Percentiles rank a stretch among this genome's conserved stretches.
These are phyloP conservation scores for Alternaria sp. DNA, from an alignment of 2,329 filamentous ascomycete genomes.

Conservation along the genomic window DNA sequence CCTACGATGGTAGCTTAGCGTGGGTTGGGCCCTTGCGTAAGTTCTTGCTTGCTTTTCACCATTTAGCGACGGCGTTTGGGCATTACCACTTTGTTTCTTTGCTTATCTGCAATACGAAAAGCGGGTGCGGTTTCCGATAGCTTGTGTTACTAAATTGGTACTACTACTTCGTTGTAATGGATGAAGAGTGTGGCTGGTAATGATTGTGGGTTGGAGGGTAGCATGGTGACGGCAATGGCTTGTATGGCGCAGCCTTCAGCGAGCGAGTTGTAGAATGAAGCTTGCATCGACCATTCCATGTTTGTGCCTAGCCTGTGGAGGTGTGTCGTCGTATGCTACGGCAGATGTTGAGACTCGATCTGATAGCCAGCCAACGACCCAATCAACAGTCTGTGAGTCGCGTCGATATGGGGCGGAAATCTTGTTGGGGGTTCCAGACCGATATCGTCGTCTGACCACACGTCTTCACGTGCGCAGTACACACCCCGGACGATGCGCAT, in stretches of 20 bases:
- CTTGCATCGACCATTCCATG: neutral
- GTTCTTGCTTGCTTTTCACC: neutral
- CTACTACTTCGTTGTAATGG: constrained; percentile 13
- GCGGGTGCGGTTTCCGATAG: neutral
- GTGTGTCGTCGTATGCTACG: too few species aligned
- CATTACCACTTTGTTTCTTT: neutral
- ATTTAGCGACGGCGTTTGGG: constrained; percentile 41
- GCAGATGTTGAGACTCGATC: neutral
- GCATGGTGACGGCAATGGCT: neutral
- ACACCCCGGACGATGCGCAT: constrained; percentile 6
- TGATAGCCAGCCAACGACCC: neutral
- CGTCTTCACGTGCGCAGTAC: constrained; percentile 12
- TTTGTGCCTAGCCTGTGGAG: neutral
- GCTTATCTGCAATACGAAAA: neutral
- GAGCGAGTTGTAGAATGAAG: neutral
- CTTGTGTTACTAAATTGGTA: constrained; percentile 16
- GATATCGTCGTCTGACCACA: constrained; percentile 8
- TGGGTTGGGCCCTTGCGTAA: constrained; percentile 1
- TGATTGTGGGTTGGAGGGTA: neutral
- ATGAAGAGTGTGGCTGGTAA: neutral
- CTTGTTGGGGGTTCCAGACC: neutral
- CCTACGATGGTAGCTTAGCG: constrained; percentile 13
- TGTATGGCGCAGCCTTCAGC: neutral
- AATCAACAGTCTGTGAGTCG: neutral
- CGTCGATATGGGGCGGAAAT: neutral